phyloP scores from a whole-genome alignment of 2,329 filamentous ascomycete genomes.

The Dryadomyces quercus-mongolicae region DNA sequence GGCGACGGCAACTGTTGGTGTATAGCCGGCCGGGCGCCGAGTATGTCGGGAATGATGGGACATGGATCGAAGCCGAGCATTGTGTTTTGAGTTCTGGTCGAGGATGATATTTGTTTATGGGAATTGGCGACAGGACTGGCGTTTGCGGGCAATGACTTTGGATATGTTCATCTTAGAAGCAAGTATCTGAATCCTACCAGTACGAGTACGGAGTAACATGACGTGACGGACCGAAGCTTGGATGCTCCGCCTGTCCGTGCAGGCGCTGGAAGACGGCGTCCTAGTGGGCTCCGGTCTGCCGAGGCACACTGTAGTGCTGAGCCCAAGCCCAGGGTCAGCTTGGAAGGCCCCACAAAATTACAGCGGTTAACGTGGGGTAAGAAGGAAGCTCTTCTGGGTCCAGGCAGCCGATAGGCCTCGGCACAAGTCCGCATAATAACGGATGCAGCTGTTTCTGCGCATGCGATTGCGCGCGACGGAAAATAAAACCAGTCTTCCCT shows the following conservation, averaged over 20 bases:
- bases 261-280: neutral
- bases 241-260: neutral
- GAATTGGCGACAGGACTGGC: neutral
- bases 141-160: neutral
- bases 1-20: conserved; percentile 59
- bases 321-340: too few species aligned
- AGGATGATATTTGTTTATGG: too few species aligned
- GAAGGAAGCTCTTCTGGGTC: neutral
- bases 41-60: conserved; percentile 1
- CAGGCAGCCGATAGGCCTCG: conserved; percentile 11
- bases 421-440: conserved; percentile 1
- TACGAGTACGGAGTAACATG: too few species aligned
- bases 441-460: too few species aligned
- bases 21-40: conserved; percentile 26
- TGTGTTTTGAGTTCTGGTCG: conserved; percentile 15
- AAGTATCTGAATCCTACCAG: too few species aligned
- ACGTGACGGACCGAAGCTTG: too few species aligned
- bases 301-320: conserved; percentile 5
- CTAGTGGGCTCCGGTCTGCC: conserved; percentile 8
- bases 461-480: too few species aligned
- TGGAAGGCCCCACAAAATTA: neutral
- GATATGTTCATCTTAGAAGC: too few species aligned
- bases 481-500: too few species aligned
- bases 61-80: conserved; percentile 14
- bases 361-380: neutral